Base-by-base conservation (phyloP, 306 rosid genomes). In the Acacia melanoxylon region DNA sequence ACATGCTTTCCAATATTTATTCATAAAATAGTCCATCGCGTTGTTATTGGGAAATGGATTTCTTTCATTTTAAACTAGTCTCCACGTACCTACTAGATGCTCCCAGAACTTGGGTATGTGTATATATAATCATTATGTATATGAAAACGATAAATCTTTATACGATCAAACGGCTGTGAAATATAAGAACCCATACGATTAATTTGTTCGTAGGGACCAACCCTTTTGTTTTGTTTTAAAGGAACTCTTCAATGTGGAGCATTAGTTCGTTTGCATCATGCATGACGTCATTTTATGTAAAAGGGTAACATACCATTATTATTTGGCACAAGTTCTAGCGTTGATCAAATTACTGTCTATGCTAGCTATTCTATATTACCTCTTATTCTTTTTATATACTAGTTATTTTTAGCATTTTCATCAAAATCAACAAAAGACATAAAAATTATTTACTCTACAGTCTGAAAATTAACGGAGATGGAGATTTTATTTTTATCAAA, bases 181-280 rank as follows among this genome's bases (percentile, higher is more conserved):
- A 22, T 22, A 58, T 58, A 22, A 8, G 6, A 22, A 10, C 41
- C 41, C 41, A 8, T 11, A 58, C 29, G 65, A 10, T 52, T 56
- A n/a, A 56, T 61, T 61, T 61, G 35, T 61, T 61, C 35, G 16
- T 25, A 61, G 11, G 35, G 17, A 12, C 17, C 31, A 61, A 61
- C 17, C 66, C 31, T 2, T 59, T 24, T 59, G 66, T 61, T 61
- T 59, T 59, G 62, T 56, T 56, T n/a, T 10, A 25, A 11, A 12
- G 29, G 17, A 61, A 61, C 16, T 25, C 37, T 10, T 24, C 67
- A 62, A 27, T 62, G 81, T 81, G 66, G 72, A 73, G 65, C 65
- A 72, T 44, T 48, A 29, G 51, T 61, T 24, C 11, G 48, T 87
- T 84, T 87, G 82, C 90, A 87, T 87, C 90, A 87, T 70, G 86